Percentiles rank a stretch among this genome's conserved stretches.
These are phyloP conservation scores for Auricularia cornea DNA, from an alignment of 768 basidiomycete genomes.

Conservation along the genomic window DNA sequence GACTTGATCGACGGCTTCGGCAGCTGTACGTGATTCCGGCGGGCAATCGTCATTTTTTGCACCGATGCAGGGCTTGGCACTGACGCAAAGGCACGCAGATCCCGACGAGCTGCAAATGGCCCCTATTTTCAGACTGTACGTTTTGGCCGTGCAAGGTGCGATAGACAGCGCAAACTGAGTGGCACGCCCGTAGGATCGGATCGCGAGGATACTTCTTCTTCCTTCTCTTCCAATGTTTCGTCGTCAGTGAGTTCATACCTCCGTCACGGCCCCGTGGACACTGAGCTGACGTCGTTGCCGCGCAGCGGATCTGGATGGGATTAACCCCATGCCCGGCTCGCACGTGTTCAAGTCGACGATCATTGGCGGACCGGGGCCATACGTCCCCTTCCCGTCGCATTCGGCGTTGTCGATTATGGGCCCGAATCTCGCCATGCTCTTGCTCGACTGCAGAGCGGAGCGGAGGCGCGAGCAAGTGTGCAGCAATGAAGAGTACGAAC, in stretches of 20 bases:
- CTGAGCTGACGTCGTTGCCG: too few species aligned
- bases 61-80: neutral
- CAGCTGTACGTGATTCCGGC: conserved; percentile 53
- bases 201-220: conserved; percentile 85
- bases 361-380: conserved; percentile 69
- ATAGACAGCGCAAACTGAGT: too few species aligned
- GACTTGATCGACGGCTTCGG: conserved; percentile 70
- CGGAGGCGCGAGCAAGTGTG: conserved; percentile 76
- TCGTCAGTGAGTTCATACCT: conserved; percentile 64
- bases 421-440: conserved; percentile 62
- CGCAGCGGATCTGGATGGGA: conserved; percentile 66
- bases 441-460: conserved; percentile 87
- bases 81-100: conserved; percentile 35
- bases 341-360: conserved; percentile 68
- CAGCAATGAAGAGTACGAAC: conserved; percentile 61
- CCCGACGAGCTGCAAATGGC: conserved; percentile 70
- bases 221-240: conserved; percentile 89
- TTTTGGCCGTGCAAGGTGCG: too few species aligned
- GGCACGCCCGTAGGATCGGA: conserved; percentile 69
- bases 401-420: conserved; percentile 76
- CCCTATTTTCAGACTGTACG: conserved; percentile 60
- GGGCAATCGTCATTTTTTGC: neutral
- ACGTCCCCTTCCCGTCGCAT: conserved; percentile 72
- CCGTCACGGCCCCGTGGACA: conserved; percentile 2
- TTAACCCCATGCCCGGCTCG: conserved; percentile 46